A percentile compares a stretch with the other conserved stretches of the same genome.
phyloP scores from a whole-genome alignment of 495 filamentous ascomycete species.

The Penicillium ucsense region DNA sequence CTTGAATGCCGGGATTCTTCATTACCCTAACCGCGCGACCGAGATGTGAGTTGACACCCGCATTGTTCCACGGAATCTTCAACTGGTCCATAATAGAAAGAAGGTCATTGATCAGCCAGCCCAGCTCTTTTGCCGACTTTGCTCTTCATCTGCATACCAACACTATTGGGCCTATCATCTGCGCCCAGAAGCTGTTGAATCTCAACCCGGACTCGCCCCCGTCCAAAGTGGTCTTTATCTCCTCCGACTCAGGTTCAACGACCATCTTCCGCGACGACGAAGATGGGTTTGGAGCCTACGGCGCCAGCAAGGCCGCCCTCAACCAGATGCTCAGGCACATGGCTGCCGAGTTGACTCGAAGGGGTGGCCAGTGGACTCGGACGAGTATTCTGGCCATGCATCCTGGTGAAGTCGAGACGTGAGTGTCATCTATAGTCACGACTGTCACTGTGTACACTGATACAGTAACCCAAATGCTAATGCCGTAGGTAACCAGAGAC shows the following conservation, averaged over 20 bases:
- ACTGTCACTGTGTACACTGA: neutral
- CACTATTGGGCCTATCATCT: conserved; percentile 47
- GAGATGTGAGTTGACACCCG: conserved; percentile 29
- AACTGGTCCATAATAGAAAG: too few species aligned
- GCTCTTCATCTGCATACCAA: conserved; percentile 46
- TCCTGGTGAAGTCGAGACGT: conserved; percentile 48
- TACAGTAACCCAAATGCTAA: too few species aligned
- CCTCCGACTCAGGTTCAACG: conserved; percentile 40
- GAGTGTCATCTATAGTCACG: conserved; percentile 4
- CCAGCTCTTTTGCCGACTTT: conserved; percentile 20
- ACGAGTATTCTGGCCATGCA: conserved; percentile 46
- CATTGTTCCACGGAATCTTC: too few species aligned
- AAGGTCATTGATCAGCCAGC: neutral
- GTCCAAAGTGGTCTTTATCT: conserved; percentile 43
- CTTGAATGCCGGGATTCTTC: conserved; percentile 48
- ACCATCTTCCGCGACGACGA: conserved; percentile 40
- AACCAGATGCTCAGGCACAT: conserved; percentile 48
- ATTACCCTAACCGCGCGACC: conserved; percentile 47
- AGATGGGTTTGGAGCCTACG: conserved; percentile 51
- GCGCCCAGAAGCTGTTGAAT: conserved; percentile 40
- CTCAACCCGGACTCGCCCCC: conserved; percentile 23
- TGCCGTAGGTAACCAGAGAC: conserved; percentile 16
- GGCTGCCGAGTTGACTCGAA: conserved; percentile 40
- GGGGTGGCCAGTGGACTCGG: conserved; percentile 20
- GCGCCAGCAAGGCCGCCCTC: conserved; percentile 47